Evolutionary conservation across 139 green algal species (phyloP).

Genomic region (Mychonastes homosphaera): DNA sequence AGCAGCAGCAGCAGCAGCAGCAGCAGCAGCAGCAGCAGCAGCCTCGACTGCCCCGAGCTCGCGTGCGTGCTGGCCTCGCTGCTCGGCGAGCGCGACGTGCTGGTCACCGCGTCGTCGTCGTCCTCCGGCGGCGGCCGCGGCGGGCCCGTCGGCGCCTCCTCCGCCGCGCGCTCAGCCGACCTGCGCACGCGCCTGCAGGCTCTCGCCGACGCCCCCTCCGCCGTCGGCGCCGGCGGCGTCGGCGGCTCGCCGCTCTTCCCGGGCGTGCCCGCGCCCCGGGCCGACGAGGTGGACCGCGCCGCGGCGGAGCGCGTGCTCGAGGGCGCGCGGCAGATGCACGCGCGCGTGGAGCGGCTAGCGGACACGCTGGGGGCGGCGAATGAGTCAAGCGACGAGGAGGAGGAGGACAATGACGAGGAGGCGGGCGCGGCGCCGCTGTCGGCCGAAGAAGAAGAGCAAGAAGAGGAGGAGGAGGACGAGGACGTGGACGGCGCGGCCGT

Average conservation of each 20-base stretch:
- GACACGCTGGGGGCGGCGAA: neutral
- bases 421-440: too few relatives aligned
- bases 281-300: constrained; percentile 15
- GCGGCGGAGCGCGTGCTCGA: constrained; percentile 15
- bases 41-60: constrained; percentile 15
- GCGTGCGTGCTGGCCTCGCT: constrained; percentile 31
- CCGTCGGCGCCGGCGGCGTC: too few relatives aligned
- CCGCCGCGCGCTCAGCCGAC: neutral
- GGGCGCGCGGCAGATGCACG: constrained; percentile 14
- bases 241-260: too few relatives aligned
- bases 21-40: too few relatives aligned
- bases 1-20: too few relatives aligned
- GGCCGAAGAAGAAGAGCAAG: neutral
- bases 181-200: neutral
- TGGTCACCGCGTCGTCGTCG: too few relatives aligned
- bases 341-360: too few relatives aligned
- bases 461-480: neutral
- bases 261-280: too few relatives aligned
- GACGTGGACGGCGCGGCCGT: neutral
- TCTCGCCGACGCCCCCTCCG: too few relatives aligned
- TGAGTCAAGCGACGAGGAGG: neutral
- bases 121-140: neutral
- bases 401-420: neutral
- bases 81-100: constrained; percentile 31
- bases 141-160: neutral